These are phyloP conservation scores for Aspergillus persii DNA, from an alignment of 2,329 filamentous ascomycete genomes.

Conservation along the genomic window DNA sequence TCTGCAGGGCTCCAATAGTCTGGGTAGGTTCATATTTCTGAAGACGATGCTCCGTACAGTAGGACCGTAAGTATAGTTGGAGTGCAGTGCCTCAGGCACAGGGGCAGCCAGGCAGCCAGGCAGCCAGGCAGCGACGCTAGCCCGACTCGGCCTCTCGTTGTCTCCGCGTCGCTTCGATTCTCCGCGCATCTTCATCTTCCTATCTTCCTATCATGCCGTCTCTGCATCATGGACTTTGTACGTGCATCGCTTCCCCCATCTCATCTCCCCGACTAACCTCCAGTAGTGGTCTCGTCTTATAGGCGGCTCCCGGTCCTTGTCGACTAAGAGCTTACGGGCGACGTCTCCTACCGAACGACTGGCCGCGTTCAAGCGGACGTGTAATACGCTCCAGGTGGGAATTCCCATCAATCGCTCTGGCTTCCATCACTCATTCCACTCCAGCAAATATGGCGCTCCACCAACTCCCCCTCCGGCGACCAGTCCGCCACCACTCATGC, in stretches of 20 bases:
- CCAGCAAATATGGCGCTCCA: constrained; percentile 61
- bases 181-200: constrained; percentile 13
- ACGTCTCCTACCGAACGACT: constrained; percentile 61
- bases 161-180: background rate
- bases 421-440: background rate
- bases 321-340: constrained; percentile 49
- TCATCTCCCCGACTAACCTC: constrained; percentile 2
- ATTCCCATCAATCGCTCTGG: background rate
- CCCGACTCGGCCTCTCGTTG: too few species aligned
- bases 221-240: constrained; percentile 47
- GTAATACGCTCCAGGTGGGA: constrained; percentile 56
- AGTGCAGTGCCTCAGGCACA: background rate
- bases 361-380: constrained; percentile 59
- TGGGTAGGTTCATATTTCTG: too few species aligned
- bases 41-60: too few species aligned
- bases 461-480: constrained; percentile 51
- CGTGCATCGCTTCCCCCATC: constrained; percentile 15
- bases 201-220: constrained; percentile 29
- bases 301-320: constrained; percentile 51
- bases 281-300: constrained; percentile 61
- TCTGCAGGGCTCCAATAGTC: too few species aligned
- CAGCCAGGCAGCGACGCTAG: too few species aligned
- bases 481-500: constrained; percentile 51
- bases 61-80: too few species aligned
- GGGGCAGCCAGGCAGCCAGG: background rate